Conservation (phyloP, 1,284 basidiomycete species). For the Coniophora puteana region DNA sequence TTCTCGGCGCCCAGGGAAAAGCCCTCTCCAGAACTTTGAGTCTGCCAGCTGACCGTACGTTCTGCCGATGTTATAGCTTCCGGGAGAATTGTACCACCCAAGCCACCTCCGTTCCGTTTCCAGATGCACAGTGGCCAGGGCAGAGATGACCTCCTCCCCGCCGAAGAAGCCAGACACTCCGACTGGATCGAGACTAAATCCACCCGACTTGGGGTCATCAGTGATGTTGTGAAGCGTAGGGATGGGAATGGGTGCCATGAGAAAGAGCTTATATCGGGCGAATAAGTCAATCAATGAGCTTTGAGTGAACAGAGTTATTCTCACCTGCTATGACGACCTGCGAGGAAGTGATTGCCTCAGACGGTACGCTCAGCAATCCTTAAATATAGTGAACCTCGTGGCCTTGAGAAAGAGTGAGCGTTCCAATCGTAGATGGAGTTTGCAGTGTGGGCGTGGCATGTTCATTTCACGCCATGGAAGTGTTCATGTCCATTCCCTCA, state of each 20-base stretch:
- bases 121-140: slow-evolving; percentile 29
- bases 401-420: no score
- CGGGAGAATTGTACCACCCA: slow-evolving; percentile 32
- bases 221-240: neutral
- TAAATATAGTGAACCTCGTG: no score
- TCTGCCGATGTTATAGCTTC: slow-evolving; percentile 26
- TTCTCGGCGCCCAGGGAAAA: slow-evolving; percentile 14
- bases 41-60: slow-evolving; percentile 22
- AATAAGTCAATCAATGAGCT: no score
- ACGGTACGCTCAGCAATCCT: no score
- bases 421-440: no score
- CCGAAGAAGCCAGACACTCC: slow-evolving; percentile 27
- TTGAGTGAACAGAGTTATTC: no score
- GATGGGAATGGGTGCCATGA: neutral
- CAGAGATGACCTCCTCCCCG: slow-evolving; percentile 31
- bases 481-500: no score
- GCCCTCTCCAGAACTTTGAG: slow-evolving; percentile 16
- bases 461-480: no score
- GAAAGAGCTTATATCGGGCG: no score
- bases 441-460: no score
- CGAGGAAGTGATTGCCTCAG: no score
- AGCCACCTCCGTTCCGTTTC: slow-evolving; percentile 24
- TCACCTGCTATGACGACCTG: no score
- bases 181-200: slow-evolving; percentile 24
- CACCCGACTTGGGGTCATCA: neutral